phyloP scores from a whole-genome alignment of 768 basidiomycete genomes.

The Gymnopilus junonius region DNA sequence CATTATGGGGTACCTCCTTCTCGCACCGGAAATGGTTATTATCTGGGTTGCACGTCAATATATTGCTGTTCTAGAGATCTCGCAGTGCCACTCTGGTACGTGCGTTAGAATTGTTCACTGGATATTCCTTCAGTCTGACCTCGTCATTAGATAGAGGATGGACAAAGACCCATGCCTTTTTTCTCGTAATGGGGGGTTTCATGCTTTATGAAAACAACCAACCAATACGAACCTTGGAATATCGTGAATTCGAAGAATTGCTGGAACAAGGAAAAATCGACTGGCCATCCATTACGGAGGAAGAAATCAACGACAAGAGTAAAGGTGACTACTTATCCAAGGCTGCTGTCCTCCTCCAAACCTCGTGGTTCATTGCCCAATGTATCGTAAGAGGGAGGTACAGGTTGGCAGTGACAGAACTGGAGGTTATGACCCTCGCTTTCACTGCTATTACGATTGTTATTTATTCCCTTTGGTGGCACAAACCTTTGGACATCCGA shows the following conservation, averaged over 20 bases:
- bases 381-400: conserved; percentile 27
- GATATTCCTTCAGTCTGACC: too few species aligned
- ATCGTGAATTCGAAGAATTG: conserved; percentile 13
- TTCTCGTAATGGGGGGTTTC: conserved; percentile 26
- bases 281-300: conserved; percentile 22
- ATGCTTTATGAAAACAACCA: conserved; percentile 25
- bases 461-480: conserved; percentile 41
- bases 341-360: conserved; percentile 34
- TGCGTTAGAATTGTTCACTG: background rate
- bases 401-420: conserved; percentile 34
- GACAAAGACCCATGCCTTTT: conserved; percentile 22
- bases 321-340: conserved; percentile 41
- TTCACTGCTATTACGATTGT: conserved; percentile 34
- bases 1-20: conserved; percentile 16
- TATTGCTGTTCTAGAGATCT: conserved; percentile 2
- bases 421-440: conserved; percentile 40
- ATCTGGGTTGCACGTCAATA: conserved; percentile 19
- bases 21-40: conserved; percentile 20
- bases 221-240: background rate
- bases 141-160: conserved; percentile 2
- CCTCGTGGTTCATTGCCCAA: conserved; percentile 38
- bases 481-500: conserved; percentile 40
- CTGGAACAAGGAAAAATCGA: conserved; percentile 16
- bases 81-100: conserved; percentile 3
- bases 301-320: conserved; percentile 28